Conservation (phyloP, 148 eudicot genomes). For the Amaranthus palmeri region DNA sequence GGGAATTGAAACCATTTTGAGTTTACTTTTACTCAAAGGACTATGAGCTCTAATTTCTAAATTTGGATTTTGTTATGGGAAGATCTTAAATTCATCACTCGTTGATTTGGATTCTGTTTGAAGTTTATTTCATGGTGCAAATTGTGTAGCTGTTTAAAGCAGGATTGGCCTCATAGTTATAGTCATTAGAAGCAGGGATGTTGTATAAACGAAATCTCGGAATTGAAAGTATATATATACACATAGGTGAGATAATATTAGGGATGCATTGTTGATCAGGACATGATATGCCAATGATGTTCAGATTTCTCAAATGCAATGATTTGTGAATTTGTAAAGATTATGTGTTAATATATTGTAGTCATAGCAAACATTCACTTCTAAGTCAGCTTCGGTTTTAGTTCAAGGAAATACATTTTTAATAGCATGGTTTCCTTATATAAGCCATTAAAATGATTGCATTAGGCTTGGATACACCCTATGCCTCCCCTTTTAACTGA, state of each 20-base stretch:
- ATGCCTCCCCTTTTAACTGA: conserved; percentile 5
- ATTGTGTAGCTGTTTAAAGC: neutral
- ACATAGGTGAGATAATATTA: neutral
- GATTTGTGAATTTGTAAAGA: neutral
- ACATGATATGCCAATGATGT: no score
- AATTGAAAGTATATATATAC: neutral
- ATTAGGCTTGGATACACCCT: conserved; percentile 1
- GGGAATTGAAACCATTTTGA: neutral
- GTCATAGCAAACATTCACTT: neutral
- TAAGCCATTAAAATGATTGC: neutral
- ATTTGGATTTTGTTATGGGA: neutral
- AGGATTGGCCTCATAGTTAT: neutral
- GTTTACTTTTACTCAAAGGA: neutral
- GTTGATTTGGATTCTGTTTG: neutral
- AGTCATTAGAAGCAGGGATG: neutral
- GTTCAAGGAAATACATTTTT: neutral
- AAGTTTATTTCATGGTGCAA: neutral
- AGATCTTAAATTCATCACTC: neutral
- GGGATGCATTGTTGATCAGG: neutral
- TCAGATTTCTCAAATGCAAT: neutral
- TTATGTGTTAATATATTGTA: neutral
- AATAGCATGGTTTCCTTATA: neutral
- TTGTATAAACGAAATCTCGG: neutral
- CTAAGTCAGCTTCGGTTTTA: neutral
- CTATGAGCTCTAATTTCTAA: neutral